A percentile compares a stretch with the other conserved stretches of the same genome.
Conservation (phyloP, 2,329 filamentous ascomycete species). For the Lecanicillium sp. region DNA sequence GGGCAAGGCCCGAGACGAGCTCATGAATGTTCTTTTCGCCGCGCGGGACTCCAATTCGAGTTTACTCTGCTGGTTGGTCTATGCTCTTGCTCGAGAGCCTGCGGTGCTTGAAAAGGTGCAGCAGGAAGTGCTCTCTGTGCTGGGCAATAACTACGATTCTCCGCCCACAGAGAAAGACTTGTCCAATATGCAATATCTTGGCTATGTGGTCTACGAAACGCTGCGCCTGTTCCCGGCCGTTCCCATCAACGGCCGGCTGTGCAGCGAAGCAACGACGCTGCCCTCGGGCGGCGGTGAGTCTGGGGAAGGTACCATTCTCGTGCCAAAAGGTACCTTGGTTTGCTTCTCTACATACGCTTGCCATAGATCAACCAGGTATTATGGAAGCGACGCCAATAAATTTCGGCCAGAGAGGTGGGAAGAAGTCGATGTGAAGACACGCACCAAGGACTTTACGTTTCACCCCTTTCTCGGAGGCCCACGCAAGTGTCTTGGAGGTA, state of each 20-base stretch:
- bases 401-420: slow-evolving; percentile 5
- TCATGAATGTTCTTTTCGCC: slow-evolving; percentile 4
- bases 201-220: slow-evolving; percentile 5
- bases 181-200: slow-evolving; percentile 4
- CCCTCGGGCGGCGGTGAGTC: slow-evolving; percentile 3
- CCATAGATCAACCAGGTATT: slow-evolving; percentile 3
- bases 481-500: slow-evolving; percentile 9
- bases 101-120: slow-evolving; percentile 3
- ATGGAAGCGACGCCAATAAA: slow-evolving; percentile 1
- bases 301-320: slow-evolving; percentile 2
- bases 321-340: slow-evolving; percentile 4
- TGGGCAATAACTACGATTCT: neutral
- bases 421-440: neutral
- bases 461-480: slow-evolving; percentile 9
- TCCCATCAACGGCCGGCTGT: slow-evolving; percentile 9
- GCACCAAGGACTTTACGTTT: slow-evolving; percentile 7
- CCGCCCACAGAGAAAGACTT: slow-evolving; percentile 1
- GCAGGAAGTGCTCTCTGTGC: slow-evolving; percentile 1
- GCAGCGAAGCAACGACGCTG: slow-evolving; percentile 2
- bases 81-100: slow-evolving; percentile 6
- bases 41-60: slow-evolving; percentile 4
- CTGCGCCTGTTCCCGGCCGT: slow-evolving; percentile 6
- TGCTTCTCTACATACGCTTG: slow-evolving; percentile 5
- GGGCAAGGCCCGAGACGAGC: slow-evolving; percentile 3
- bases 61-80: slow-evolving; percentile 7